Base-by-base conservation (phyloP, 2,329 filamentous ascomycete species). In the Aspergillus sp. region DNA sequence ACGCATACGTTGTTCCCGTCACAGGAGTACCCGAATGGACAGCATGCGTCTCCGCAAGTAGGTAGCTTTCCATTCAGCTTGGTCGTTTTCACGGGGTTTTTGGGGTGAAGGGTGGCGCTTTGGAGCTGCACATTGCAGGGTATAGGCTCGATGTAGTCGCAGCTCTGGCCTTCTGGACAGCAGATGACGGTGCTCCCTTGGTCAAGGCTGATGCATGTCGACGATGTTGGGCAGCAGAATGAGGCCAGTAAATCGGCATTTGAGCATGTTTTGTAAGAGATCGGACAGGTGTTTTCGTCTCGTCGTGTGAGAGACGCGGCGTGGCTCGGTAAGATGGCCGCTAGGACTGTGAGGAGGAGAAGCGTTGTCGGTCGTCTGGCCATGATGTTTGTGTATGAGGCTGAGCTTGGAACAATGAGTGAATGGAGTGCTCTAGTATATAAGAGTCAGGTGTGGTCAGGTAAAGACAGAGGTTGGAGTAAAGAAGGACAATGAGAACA, bases 11-110 rank as follows among this genome's bases (percentile, higher is more conserved):
- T 66, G 51, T 60, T 52, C 26, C 65, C 63, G 19, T 67, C 58
- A 53, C 76, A 79, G n/a, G 58, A 65, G 53, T 76, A 79, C 46
- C 76, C 76, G 47, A 76, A 73, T 7, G 76, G 75, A 61, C 76
- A 79, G 56, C 76, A 79, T 2, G 51, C 60, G 17, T 62, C 59
- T 16, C 71, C 76, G 50, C 76, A 79, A 45, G 64, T 69, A 13
- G 69, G 66, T n/a, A 78, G 63, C 30, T 63, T 59, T 2, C 70
- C 72, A 5, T 65, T 57, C n/a, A 77, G 57, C 5, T 66, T 65
- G 7, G 71, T 77, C 4, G 75, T 77, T 43, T 76, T 75, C 22
- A 79, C 60, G 3, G 64, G 51, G 30, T 66, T 71, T 9, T 64
- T 60, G 4, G 74, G 69, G 35, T 74, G 60, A 4, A 63, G 45